Evolutionary conservation across 164 flowering plant genomes (phyloP), one percentile per base, ranked within the genome.

Genomic region (Protea cynaroides): DNA sequence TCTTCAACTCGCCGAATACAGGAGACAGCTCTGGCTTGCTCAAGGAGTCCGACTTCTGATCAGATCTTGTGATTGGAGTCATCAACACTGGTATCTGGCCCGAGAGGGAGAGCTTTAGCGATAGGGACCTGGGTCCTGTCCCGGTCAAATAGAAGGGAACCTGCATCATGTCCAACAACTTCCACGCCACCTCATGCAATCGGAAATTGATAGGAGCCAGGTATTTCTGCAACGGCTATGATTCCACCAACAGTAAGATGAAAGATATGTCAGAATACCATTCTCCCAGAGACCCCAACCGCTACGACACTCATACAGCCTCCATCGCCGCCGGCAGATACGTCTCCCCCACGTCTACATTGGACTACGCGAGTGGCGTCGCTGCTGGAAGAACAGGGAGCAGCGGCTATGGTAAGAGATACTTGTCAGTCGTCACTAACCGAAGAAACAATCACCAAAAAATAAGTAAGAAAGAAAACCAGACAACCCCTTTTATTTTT

Each of bases 81-180:
- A 68, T 92, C 21, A 97, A 92, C 59, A 90, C 99, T 0, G 99
- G 97, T 22, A 86, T 95, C 66, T 92, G 92, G 94, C 99, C 99
- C 0, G 97, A 92, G 73, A 63, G 89, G n/a, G 71, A 74, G 70
- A 89, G 96, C 76, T 91, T 94, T 66, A 63, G 78, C 43, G 97
- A 91, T 64, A 72, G 78, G 0, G 85, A 77, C 22, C 79, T 95
- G 6, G 82, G 83, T 0, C 86, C 94, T 0, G 68, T 81, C 0
- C 96, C 97, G 12, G 34, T 73, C 9, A 88, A 80, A 38, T 95
- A 97, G 99, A 85, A 75, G 63, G 97, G 99, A 0, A 47, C 71
- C 25, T 94, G 99, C 49, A 79, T 77, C 0, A 43, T 65, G 8
- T 75, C 78, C 0, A 60, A 65, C 8, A 78, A 69, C 37, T 92